Conservation (phyloP, 2,329 filamentous ascomycete species). For the Clonostachys rosea region DNA sequence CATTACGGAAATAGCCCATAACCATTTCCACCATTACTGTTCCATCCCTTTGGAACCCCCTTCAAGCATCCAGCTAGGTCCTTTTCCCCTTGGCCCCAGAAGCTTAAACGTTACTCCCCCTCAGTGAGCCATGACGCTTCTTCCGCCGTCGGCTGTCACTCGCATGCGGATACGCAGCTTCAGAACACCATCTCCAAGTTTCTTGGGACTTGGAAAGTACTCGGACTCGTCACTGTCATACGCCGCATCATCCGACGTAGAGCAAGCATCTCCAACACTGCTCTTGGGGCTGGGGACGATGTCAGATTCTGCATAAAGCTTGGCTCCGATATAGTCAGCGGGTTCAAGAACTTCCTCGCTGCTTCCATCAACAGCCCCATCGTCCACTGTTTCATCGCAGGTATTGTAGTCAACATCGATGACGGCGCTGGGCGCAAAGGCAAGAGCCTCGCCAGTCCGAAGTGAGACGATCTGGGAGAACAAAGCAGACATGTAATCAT, state of each 20-base stretch:
- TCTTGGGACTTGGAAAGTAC: background rate
- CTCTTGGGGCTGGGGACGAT: too few relatives aligned
- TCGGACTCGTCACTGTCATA: too few relatives aligned
- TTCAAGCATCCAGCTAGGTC: too few relatives aligned
- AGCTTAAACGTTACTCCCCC: background rate
- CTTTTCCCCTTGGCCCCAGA: too few relatives aligned
- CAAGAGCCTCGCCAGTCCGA: constrained; percentile 35
- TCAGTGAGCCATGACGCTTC: constrained; percentile 34
- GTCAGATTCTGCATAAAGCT: too few relatives aligned
- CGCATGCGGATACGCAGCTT: constrained; percentile 32
- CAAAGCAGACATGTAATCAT: constrained; percentile 14
- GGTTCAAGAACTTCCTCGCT: background rate
- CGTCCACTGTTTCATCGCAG: background rate
- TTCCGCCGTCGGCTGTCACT: constrained; percentile 37
- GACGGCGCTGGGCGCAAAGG: constrained; percentile 39
- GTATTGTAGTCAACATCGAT: constrained; percentile 8
- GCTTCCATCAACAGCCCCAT: background rate
- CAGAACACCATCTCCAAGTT: constrained; percentile 29
- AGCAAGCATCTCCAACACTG: too few relatives aligned
- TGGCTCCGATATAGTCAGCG: too few relatives aligned
- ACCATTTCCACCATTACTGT: too few relatives aligned
- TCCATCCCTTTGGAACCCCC: too few relatives aligned
- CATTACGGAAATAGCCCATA: too few relatives aligned
- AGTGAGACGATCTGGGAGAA: constrained; percentile 36
- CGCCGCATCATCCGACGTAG: too few relatives aligned